Evolutionary conservation across 768 basidiomycete species (phyloP), one percentile per base, ranked within the genome.

Genomic region (Guyanaporus albipodus): DNA sequence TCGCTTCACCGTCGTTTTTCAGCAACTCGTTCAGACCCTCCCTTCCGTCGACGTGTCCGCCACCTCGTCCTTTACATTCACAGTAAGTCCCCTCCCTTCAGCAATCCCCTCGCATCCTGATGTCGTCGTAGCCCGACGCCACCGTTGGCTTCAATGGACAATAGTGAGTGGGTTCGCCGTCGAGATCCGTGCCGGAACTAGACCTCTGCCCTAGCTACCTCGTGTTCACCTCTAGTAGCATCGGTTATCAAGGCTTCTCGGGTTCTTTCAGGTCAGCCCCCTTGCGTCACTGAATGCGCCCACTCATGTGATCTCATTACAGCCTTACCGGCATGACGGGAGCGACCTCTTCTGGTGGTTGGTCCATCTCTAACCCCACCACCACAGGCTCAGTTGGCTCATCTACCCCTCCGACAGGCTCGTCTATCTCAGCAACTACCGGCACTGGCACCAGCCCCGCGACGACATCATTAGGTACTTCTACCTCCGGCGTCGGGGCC

Each of bases 321-420:
- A 86, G 81, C 4, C 67, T 87, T 22, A 62, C 69, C 29, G 70
- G 70, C 31, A 85, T 87, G 84, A 70, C 69, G 11, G 85, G 85
- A 39, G 76, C 78, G 22, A 54, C 55, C 32, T 41, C 52, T n/a
- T n/a, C 42, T 10, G 56, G 56, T 38, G 53, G 53, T 48, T 61
- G 63, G 44, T 59, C 63, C 19, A 18, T 44, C 38, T 34, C 44
- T 11, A 17, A 41, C 29, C 14, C 58, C 19, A 34, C 41, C 38
- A 47, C 51, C 53, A 44, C 49, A 49, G 43, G 46, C 28, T 2
- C 38, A 15, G 3, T 43, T 14, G 51, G 45, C 42, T 45, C 61
- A 42, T 44, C 53, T 27, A 38, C 51, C 8, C 28, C 57, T n/a
- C 6, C 11, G 27, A 23, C 44, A 50, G 58, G 49, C 26, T 43